Percentiles rank a stretch among this genome's conserved stretches.
Evolutionary conservation across 257 asterid species (phyloP).

Genomic region (Knoxia roxburghii): DNA sequence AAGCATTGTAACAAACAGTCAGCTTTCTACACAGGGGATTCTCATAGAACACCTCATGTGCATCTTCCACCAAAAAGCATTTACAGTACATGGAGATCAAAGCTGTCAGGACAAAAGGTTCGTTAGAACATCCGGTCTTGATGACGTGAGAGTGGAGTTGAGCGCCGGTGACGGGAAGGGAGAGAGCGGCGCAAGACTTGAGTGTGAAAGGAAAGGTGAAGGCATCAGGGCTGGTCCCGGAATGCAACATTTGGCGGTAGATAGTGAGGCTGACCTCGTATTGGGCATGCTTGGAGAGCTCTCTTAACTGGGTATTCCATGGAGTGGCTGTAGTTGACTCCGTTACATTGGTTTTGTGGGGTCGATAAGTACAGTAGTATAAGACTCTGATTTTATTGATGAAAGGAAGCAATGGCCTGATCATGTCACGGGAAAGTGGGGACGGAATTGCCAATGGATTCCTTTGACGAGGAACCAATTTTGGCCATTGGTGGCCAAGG

Average conservation of each 20-base stretch:
- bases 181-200: constrained; percentile 65
- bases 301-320: constrained; percentile 72
- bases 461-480: no score
- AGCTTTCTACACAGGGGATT: constrained; percentile 40
- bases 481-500: no score
- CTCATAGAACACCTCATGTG: constrained; percentile 66
- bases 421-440: constrained; percentile 27
- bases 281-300: constrained; percentile 58
- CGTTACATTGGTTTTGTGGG: constrained; percentile 18
- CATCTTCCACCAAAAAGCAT: constrained; percentile 29
- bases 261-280: constrained; percentile 44
- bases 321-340: constrained; percentile 21
- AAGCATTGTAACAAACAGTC: constrained; percentile 73
- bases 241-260: constrained; percentile 71
- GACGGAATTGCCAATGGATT: not conserved
- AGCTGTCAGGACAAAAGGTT: constrained; percentile 81
- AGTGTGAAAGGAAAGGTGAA: constrained; percentile 81
- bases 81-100: constrained; percentile 51
- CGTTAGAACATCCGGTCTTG: constrained; percentile 63
- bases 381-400: constrained; percentile 17
- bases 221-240: constrained; percentile 61
- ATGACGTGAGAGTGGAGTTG: constrained; percentile 71
- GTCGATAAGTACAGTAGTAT: not conserved
- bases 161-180: constrained; percentile 41
- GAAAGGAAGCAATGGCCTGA: constrained; percentile 20